Conservation (phyloP, 1,139 yeast genomes). For the Neolecta irregularis region DNA sequence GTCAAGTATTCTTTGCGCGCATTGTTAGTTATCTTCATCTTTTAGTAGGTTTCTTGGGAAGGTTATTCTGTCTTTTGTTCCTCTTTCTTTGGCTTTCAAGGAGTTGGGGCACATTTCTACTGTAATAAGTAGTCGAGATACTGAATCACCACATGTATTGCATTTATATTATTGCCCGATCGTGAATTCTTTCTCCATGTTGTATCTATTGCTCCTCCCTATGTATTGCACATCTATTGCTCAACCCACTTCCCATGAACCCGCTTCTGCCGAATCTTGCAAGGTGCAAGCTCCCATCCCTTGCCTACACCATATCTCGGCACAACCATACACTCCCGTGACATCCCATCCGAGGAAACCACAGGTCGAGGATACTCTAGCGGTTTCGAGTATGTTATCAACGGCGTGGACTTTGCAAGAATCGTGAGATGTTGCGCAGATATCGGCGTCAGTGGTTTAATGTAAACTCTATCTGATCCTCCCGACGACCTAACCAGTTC, state of each 20-base stretch:
- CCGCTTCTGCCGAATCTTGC: constrained; percentile 6
- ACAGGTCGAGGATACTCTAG: constrained; percentile 6
- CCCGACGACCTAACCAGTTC: constrained; percentile 3
- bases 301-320: constrained; percentile 12
- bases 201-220: no score
- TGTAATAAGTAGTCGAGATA: no score
- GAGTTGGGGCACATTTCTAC: no score
- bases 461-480: not conserved
- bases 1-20: no score
- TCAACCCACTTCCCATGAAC: constrained; percentile 6
- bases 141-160: no score
- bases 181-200: no score
- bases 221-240: not conserved
- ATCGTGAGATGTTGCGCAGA: constrained; percentile 5
- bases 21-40: no score
- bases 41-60: no score
- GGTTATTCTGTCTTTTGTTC: no score
- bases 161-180: no score
- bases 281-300: constrained; percentile 11
- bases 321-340: constrained; percentile 8
- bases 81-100: no score
- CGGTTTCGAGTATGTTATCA: constrained; percentile 10
- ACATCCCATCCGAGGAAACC: constrained; percentile 4
- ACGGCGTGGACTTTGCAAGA: constrained; percentile 10
- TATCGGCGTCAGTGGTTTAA: constrained; percentile 9